phyloP scores from a whole-genome alignment of 78 protist species.

The Parvularia atlantis region DNA sequence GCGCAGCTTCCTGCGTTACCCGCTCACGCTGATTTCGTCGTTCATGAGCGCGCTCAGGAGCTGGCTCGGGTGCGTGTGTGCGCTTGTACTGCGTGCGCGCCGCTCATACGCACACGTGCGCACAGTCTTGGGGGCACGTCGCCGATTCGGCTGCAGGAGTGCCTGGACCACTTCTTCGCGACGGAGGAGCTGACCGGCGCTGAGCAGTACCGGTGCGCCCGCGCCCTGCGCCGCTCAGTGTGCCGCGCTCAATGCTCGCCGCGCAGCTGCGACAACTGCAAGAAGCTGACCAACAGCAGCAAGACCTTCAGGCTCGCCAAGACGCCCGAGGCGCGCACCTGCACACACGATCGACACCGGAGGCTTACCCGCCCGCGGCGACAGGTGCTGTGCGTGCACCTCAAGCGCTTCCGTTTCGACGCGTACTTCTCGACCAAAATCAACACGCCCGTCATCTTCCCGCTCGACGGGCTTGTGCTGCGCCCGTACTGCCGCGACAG shows the following conservation, averaged over 20 bases:
- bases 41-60: too few species aligned
- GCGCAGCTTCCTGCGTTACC: not conserved
- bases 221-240: too few species aligned
- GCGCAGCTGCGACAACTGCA: constrained; percentile 28
- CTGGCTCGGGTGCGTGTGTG: not conserved
- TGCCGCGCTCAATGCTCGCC: too few species aligned
- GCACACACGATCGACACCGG: not conserved
- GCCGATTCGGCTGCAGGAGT: not conserved
- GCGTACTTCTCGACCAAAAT: constrained; percentile 17
- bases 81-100: not conserved
- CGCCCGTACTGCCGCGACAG: not conserved
- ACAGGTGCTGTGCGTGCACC: constrained; percentile 29
- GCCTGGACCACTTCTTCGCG: constrained; percentile 1
- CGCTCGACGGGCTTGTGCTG: constrained; percentile 1
- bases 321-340: constrained; percentile 11
- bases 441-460: constrained; percentile 16
- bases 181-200: not conserved
- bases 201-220: constrained; percentile 5
- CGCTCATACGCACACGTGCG: not conserved
- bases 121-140: not conserved
- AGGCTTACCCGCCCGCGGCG: not conserved
- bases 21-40: too few species aligned
- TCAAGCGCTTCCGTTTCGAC: constrained; percentile 53
- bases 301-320: not conserved
- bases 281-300: not conserved